Conservation (phyloP, 1,284 basidiomycete genomes). For the Schizopora paradoxa region DNA sequence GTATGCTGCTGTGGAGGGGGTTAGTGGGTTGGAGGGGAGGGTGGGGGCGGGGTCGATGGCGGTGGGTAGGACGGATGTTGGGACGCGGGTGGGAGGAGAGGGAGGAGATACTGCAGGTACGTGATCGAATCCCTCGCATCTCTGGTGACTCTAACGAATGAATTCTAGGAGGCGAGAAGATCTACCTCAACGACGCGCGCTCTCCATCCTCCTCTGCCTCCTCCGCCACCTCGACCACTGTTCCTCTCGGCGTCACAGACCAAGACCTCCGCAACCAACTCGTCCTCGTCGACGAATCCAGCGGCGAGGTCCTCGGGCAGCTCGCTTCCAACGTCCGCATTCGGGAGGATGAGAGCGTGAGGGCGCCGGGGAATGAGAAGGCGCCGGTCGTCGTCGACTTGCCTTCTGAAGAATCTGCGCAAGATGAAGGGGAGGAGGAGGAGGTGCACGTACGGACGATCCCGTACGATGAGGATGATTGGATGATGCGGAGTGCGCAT, state of each 20-base stretch:
- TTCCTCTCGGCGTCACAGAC: conserved; percentile 16
- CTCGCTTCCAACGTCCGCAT: conserved; percentile 56
- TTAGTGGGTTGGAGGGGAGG: neutral
- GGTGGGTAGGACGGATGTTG: no score
- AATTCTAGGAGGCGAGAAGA: no score
- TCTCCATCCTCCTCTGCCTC: conserved; percentile 28
- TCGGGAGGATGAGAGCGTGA: conserved; percentile 51
- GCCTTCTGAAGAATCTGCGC: conserved; percentile 35
- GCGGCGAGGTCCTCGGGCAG: conserved; percentile 70
- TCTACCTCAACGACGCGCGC: neutral
- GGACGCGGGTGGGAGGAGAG: no score
- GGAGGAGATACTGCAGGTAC: no score
- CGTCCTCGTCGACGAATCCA: conserved; percentile 70
- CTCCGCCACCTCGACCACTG: conserved; percentile 17
- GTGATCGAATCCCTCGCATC: no score
- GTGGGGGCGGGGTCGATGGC: no score
- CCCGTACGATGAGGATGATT: conserved; percentile 66
- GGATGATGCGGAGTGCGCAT: conserved; percentile 66
- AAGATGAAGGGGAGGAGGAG: conserved; percentile 38
- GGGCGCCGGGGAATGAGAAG: conserved; percentile 44
- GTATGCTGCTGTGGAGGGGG: conserved; percentile 42
- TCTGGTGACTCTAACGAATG: no score
- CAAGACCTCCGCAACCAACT: conserved; percentile 61
- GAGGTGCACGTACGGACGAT: conserved; percentile 54
- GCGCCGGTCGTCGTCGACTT: conserved; percentile 74